Evolutionary conservation across 257 asterid genomes (phyloP).

Genomic region (Solanum dulcamara): DNA sequence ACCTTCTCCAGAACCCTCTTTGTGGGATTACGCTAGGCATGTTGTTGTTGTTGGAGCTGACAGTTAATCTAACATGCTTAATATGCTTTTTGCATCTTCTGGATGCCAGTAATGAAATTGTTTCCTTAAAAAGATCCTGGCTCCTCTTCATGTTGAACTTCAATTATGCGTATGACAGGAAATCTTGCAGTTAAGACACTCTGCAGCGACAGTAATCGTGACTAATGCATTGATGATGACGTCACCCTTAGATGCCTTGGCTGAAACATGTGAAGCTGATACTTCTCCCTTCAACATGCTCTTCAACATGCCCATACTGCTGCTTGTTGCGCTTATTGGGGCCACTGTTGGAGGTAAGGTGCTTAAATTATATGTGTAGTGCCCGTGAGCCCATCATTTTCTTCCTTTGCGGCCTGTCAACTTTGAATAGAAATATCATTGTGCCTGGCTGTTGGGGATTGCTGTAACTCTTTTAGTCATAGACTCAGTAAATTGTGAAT

Average conservation of each 20-base stretch:
- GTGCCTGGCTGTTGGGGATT: not conserved
- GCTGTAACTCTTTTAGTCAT: not conserved
- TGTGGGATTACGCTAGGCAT: not conserved
- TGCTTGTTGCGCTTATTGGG: constrained; percentile 74
- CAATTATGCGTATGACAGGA: constrained; percentile 30
- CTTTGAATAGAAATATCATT: not conserved
- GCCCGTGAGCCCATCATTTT: not conserved
- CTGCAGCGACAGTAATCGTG: constrained; percentile 28
- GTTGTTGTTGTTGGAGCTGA: not conserved
- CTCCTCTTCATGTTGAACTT: not conserved
- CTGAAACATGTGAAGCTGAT: constrained; percentile 78
- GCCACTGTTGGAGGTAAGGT: constrained; percentile 93
- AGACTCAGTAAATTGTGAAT: not conserved
- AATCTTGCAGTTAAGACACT: constrained; percentile 15
- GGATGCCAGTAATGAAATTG: not conserved
- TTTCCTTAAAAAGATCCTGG: not conserved
- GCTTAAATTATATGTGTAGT: not conserved
- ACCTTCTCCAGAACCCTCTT: not conserved
- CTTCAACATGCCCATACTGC: constrained; percentile 69
- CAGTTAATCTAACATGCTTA: not conserved
- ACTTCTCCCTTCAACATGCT: constrained; percentile 21
- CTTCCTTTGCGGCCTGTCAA: not conserved
- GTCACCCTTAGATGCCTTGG: constrained; percentile 66
- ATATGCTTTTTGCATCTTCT: not conserved
- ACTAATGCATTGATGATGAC: constrained; percentile 45